A percentile compares a stretch with the other conserved stretches of the same genome.
These are phyloP conservation scores for Candolleomyces eurysporus DNA, from an alignment of 768 basidiomycete genomes.

Conservation along the genomic window DNA sequence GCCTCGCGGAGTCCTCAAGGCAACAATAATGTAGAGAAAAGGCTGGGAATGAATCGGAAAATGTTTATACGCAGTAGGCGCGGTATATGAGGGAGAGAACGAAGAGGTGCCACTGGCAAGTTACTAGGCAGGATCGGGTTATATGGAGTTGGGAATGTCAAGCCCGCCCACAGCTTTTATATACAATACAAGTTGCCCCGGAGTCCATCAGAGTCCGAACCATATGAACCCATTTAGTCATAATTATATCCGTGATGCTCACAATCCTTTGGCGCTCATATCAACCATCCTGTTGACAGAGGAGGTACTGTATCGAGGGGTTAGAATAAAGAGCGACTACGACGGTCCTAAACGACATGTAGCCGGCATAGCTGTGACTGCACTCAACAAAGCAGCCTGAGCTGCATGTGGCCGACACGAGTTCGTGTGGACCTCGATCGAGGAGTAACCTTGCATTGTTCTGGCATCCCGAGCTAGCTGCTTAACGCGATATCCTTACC, in stretches of 20 bases:
- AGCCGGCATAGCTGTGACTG: background rate
- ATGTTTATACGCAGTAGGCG: too few species aligned
- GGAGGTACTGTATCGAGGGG: background rate
- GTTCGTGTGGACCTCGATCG: background rate
- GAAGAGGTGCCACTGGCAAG: background rate
- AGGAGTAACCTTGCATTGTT: too few species aligned
- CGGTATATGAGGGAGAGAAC: too few species aligned
- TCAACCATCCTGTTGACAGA: background rate
- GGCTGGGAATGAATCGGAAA: background rate
- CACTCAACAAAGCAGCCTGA: background rate
- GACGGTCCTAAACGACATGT: background rate
- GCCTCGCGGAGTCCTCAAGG: conserved; percentile 14
- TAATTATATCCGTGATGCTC: conserved; percentile 7
- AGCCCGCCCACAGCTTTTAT: conserved; percentile 4
- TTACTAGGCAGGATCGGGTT: conserved; percentile 5
- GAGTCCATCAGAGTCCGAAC: conserved; percentile 1
- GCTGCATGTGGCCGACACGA: background rate
- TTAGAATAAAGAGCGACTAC: background rate
- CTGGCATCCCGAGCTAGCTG: background rate
- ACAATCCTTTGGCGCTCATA: conserved; percentile 7
- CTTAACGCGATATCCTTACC: background rate
- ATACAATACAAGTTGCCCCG: background rate
- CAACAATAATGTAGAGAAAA: background rate
- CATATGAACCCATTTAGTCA: conserved; percentile 5
- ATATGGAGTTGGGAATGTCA: conserved; percentile 6